phyloP scores from a whole-genome alignment of 1,284 basidiomycete species.

The Meripilus lineatus region DNA sequence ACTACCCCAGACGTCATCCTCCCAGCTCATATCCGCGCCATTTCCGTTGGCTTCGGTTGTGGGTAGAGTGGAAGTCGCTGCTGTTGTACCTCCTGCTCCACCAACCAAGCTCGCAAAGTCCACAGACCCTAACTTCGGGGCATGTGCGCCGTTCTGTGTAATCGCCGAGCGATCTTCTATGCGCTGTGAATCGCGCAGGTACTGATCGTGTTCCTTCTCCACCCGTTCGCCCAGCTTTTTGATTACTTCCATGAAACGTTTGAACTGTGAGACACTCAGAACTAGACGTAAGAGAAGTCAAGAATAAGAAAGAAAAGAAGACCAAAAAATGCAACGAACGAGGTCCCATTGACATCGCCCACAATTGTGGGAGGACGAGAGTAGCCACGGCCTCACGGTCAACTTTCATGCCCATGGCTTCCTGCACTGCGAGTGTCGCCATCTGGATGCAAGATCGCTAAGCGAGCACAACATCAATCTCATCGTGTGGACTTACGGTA shows the following conservation, averaged over 20 bases:
- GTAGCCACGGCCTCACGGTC: slow-evolving; percentile 94
- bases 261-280: slow-evolving; percentile 87
- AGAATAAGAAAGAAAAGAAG: not conserved
- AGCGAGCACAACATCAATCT: not conserved
- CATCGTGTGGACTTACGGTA: slow-evolving; percentile 58
- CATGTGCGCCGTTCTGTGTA: slow-evolving; percentile 23
- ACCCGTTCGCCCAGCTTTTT: slow-evolving; percentile 73
- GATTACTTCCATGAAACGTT: slow-evolving; percentile 83
- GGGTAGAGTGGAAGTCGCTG: slow-evolving; percentile 28
- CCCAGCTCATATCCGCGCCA: too few species aligned
- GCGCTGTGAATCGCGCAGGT: slow-evolving; percentile 77
- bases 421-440: slow-evolving; percentile 91
- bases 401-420: slow-evolving; percentile 94
- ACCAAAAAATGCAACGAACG: slow-evolving; percentile 41
- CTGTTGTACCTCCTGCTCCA: slow-evolving; percentile 34
- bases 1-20: slow-evolving; percentile 77
- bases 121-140: slow-evolving; percentile 39
- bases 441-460: slow-evolving; percentile 44
- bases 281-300: slow-evolving; percentile 42
- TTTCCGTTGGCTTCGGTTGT: too few species aligned
- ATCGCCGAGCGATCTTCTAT: slow-evolving; percentile 70
- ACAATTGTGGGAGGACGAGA: slow-evolving; percentile 88
- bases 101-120: slow-evolving; percentile 77
- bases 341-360: slow-evolving; percentile 97
- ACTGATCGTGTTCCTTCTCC: slow-evolving; percentile 81